Conservation (phyloP, 768 basidiomycete genomes). For the Suillus subaureus region DNA sequence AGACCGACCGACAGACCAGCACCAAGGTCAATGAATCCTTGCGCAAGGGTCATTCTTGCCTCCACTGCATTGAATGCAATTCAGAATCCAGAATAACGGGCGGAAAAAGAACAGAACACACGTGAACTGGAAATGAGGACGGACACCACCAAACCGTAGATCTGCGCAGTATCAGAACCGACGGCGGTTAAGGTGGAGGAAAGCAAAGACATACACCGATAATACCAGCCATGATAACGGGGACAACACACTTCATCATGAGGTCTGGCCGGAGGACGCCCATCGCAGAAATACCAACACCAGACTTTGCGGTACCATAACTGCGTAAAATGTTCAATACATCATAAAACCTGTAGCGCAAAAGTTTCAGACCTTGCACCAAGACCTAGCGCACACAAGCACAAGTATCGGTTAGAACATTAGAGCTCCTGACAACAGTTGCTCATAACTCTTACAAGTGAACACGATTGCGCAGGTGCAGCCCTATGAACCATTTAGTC, state of each 20-base stretch:
- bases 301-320: slow-evolving; percentile 99
- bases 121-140: slow-evolving; percentile 89
- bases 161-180: slow-evolving; percentile 45
- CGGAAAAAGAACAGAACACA: slow-evolving; percentile 47
- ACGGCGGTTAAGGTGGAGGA: background rate
- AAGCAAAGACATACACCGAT: slow-evolving; percentile 73
- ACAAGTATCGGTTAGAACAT: slow-evolving; percentile 5
- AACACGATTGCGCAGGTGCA: slow-evolving; percentile 97
- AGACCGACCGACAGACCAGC: slow-evolving; percentile 92
- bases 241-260: slow-evolving; percentile 98
- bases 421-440: background rate
- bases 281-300: slow-evolving; percentile 97
- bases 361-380: slow-evolving; percentile 70
- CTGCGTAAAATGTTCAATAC: slow-evolving; percentile 39
- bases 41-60: slow-evolving; percentile 84
- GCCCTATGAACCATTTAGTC: slow-evolving; percentile 54
- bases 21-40: slow-evolving; percentile 92
- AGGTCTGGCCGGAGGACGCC: slow-evolving; percentile 93
- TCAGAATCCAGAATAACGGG: background rate
- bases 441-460: slow-evolving; percentile 69
- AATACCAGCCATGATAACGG: slow-evolving; percentile 99
- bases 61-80: slow-evolving; percentile 48
- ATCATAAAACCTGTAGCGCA: background rate
- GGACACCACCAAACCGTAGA: slow-evolving; percentile 98
- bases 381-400: slow-evolving; percentile 54